Evolutionary conservation across 345 rosid species (phyloP).

Genomic region (Mallotus nudiflorus): DNA sequence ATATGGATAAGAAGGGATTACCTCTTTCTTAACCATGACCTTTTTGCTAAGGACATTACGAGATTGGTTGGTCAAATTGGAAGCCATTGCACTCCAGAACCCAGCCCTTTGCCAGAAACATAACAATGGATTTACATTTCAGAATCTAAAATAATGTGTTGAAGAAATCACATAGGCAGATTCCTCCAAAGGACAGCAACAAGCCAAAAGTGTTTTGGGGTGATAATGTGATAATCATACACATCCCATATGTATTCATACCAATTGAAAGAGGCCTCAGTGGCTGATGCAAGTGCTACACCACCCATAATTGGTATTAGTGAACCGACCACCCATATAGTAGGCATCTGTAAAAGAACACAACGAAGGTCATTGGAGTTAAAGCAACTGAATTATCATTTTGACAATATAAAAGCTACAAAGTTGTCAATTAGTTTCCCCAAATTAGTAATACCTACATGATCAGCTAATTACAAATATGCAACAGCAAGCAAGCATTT

Average conservation of each 20-base stretch:
- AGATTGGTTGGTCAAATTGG: constrained; percentile 37
- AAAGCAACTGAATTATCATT: background rate
- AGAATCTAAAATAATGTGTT: background rate
- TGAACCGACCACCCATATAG: constrained; percentile 85
- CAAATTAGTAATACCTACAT: background rate
- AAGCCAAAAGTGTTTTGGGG: background rate
- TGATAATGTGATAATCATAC: background rate
- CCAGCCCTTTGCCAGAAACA: constrained; percentile 31
- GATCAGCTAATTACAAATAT: background rate
- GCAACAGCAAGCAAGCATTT: background rate
- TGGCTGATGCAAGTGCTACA: constrained; percentile 88
- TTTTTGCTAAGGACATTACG: constrained; percentile 58
- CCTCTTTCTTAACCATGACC: constrained; percentile 97
- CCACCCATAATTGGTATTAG: constrained; percentile 94
- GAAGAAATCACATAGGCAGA: background rate
- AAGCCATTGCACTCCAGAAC: constrained; percentile 44
- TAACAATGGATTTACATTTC: background rate
- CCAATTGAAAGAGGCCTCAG: constrained; percentile 97
- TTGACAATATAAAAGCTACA: background rate
- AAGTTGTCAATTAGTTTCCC: background rate
- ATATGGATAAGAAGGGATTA: constrained; percentile 26
- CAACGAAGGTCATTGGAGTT: background rate
- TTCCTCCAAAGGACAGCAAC: background rate
- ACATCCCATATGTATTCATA: constrained; percentile 20
- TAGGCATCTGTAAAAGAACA: constrained; percentile 59